phyloP scores from a whole-genome alignment of 768 basidiomycete species.

The Pleurotus pulmonarius region DNA sequence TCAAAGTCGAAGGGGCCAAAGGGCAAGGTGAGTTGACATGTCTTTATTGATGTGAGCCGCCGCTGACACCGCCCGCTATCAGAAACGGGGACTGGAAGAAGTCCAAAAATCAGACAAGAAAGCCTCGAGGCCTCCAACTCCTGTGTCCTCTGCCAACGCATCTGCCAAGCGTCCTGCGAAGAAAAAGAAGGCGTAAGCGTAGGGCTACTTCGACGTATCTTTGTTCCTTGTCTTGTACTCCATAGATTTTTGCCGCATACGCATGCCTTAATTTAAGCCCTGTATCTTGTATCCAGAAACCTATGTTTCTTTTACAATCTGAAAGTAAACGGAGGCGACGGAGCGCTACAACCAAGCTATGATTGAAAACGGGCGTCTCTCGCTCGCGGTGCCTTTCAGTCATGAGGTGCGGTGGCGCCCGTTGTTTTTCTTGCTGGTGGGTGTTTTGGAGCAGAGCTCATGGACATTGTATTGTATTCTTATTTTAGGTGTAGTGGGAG shows the following conservation, averaged over 20 bases:
- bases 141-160: conserved; percentile 41
- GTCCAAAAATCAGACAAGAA: conserved; percentile 46
- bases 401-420: no score
- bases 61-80: not conserved
- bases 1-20: conserved; percentile 56
- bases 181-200: conserved; percentile 59
- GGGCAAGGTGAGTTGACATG: conserved; percentile 51
- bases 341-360: no score
- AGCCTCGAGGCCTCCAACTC: conserved; percentile 62
- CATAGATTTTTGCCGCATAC: not conserved
- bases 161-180: conserved; percentile 58
- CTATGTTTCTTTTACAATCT: no score
- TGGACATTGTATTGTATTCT: no score
- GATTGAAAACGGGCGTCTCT: no score
- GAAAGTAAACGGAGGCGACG: no score
- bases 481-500: no score
- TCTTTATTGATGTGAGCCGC: conserved; percentile 1
- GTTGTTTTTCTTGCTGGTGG: no score
- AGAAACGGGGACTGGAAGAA: conserved; percentile 77
- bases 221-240: not conserved
- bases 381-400: no score
- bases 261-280: not conserved
- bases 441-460: no score
- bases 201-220: not conserved
- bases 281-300: not conserved